Evolutionary conservation across 2,329 filamentous ascomycete species (phyloP), one percentile per base, ranked within the genome.

Genomic region (Dactylellina drechsleri): DNA sequence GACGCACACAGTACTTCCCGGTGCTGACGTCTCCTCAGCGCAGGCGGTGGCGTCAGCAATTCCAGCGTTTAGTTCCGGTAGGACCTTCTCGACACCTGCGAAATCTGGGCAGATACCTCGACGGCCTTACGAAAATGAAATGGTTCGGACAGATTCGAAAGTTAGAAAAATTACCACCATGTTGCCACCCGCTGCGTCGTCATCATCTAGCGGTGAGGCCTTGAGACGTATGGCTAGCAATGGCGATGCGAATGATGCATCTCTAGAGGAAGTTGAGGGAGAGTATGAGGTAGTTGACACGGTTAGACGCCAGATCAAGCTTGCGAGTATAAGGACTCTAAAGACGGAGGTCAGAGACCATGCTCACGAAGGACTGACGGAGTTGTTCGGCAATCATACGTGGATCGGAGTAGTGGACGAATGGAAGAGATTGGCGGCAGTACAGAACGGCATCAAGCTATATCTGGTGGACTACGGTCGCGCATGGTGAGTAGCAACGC

Each of bases 121-220:
- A 65, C 88, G 87, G 71, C 87, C 89, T 0, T 90, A 93, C 77
- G 92, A 95, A 80, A 96, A 96, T 80, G 96, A 91, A 66, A 87
- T 99, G 12, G 89, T 99, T 1, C 89, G 95, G 18, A 98, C 94
- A 10, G 95, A 99, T 81, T 89, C 92, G 0, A 91, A 90, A 72
- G 86, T 92, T 77, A 91, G 93, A 71, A 99, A 99, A 81, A 99
- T 99, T 77, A 99, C 95, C 0, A 93, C 92, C 75, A 98, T 99
- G 94, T 88, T 99, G 36, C 86, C 88, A n/a, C 86, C 89, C 16
- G 83, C 84, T 59, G 77, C 80, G 20, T 79, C 83, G 43, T 81
- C 82, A 81, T 83, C 20, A 78, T 50, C 80, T 80, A 16, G 80
- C 67, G 72, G 77, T 58, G 40, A 57, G 73, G n/a, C 77, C 78